phyloP scores from a whole-genome alignment of 805 yeast genomes.

The Saccharomycopsis fodiens region DNA sequence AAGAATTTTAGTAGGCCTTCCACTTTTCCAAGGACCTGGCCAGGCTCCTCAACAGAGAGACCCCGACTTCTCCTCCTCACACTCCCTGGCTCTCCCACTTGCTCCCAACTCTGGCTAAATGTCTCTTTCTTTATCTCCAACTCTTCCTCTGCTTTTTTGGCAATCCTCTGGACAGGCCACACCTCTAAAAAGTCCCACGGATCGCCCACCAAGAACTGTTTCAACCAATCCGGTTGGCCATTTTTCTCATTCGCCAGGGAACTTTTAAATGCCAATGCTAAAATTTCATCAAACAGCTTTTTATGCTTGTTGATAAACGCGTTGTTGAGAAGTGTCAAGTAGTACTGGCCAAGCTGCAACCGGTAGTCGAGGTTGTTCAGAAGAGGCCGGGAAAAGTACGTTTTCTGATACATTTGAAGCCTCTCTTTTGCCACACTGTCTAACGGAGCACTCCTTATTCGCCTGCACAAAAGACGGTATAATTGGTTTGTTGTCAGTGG shows the following conservation, averaged over 20 bases:
- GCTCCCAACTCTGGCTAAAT: slow-evolving; percentile 2
- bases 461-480: slow-evolving; percentile 1
- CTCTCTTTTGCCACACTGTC: not conserved
- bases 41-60: not conserved
- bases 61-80: too few species aligned
- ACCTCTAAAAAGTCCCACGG: not conserved
- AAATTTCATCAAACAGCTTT: not conserved
- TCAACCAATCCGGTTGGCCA: slow-evolving; percentile 5
- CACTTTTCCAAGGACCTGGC: not conserved
- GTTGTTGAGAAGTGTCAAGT: not conserved
- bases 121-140: slow-evolving; percentile 4
- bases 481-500: too few species aligned
- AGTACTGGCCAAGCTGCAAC: slow-evolving; percentile 3
- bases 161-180: slow-evolving; percentile 11
- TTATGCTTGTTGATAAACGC: slow-evolving; percentile 6
- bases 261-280: slow-evolving; percentile 5
- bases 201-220: not conserved
- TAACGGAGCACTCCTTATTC: slow-evolving; percentile 3
- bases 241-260: not conserved
- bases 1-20: not conserved
- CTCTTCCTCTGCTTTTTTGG: not conserved
- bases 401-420: not conserved
- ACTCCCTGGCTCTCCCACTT: not conserved
- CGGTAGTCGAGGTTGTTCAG: slow-evolving; percentile 4
- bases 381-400: not conserved